Conservation (phyloP, 345 rosid species). For the Citrus trifoliata region DNA sequence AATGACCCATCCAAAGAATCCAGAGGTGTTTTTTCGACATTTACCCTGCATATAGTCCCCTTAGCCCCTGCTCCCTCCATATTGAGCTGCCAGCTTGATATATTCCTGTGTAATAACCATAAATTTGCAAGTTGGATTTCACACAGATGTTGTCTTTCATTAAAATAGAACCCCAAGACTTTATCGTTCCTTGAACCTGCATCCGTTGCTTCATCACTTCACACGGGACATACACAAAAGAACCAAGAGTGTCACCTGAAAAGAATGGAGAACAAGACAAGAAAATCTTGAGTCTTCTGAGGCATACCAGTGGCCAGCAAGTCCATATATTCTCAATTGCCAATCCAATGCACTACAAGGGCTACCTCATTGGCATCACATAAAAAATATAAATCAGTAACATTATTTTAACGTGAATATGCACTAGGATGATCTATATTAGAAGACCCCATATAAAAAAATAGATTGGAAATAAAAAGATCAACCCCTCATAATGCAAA, state of each 20-base stretch:
- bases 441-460: background rate
- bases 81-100: conserved; percentile 86
- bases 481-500: background rate
- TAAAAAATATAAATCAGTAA: background rate
- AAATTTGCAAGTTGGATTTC: conserved; percentile 54
- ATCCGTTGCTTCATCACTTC: conserved; percentile 97
- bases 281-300: conserved; percentile 21
- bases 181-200: conserved; percentile 90
- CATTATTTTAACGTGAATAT: background rate
- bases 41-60: conserved; percentile 92
- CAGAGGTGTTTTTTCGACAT: background rate
- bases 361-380: background rate
- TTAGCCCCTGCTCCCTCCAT: conserved; percentile 80
- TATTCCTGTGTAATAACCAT: conserved; percentile 80
- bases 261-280: conserved; percentile 27
- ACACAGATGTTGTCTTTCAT: conserved; percentile 37
- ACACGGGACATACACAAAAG: conserved; percentile 87
- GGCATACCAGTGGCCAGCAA: background rate
- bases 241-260: conserved; percentile 95
- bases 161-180: conserved; percentile 62
- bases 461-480: background rate
- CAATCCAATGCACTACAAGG: background rate
- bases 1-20: background rate
- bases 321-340: background rate
- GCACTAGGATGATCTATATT: background rate